Evolutionary conservation across 2,329 filamentous ascomycete genomes (phyloP).

Genomic region (Diplodia sapinea): DNA sequence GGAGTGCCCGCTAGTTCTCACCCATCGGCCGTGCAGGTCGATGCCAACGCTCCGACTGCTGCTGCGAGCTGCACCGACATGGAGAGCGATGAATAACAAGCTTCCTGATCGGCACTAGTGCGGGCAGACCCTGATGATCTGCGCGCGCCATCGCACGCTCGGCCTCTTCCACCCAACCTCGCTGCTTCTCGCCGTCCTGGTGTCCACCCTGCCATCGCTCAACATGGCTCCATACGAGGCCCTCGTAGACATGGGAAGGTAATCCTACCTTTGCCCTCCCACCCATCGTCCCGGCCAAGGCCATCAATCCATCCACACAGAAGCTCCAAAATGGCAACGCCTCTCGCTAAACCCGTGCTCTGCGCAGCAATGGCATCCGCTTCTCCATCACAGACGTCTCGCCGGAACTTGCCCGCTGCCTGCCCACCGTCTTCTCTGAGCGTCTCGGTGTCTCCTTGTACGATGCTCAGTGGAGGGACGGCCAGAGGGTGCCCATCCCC

Average conservation of each 20-base stretch:
- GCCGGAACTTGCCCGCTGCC: conserved; percentile 71
- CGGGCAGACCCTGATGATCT: background rate
- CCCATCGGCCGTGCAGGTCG: too few relatives aligned
- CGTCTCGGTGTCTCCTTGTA: conserved; percentile 84
- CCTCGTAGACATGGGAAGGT: conserved; percentile 36
- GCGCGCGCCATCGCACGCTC: background rate
- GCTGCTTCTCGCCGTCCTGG: background rate
- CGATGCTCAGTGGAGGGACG: conserved; percentile 68
- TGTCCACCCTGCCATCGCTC: background rate
- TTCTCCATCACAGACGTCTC: conserved; percentile 88
- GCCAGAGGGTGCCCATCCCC: conserved; percentile 58
- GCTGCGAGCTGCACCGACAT: too few relatives aligned
- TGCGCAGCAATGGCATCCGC: conserved; percentile 81
- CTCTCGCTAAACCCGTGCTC: too few relatives aligned
- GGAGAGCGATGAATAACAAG: background rate
- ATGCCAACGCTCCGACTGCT: too few relatives aligned
- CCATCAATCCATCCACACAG: background rate
- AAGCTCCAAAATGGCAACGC: background rate
- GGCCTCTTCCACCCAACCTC: background rate
- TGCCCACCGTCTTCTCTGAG: conserved; percentile 78
- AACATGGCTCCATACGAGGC: conserved; percentile 30
- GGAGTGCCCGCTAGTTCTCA: too few relatives aligned
- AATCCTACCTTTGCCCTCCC: background rate
- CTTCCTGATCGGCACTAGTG: conserved; percentile 9
- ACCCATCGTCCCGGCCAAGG: background rate